Evolutionary conservation across 2,329 filamentous ascomycete genomes (phyloP).

Genomic region (Pseudocercospora fijiensis): DNA sequence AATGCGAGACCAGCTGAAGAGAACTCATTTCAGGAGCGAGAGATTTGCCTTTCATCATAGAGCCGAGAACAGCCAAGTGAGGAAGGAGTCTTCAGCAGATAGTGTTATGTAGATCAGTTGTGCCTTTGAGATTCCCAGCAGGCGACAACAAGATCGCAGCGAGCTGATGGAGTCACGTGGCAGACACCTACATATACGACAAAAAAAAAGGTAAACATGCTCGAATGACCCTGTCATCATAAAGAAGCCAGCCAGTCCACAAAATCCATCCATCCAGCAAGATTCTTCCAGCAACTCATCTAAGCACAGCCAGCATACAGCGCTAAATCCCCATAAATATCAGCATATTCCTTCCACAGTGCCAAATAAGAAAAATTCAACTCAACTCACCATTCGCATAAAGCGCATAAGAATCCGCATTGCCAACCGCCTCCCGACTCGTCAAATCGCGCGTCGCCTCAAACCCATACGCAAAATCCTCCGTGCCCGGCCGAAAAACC

Average conservation of each 20-base stretch:
- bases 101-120: neutral
- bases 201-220: neutral
- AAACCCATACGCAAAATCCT: slow-evolving; percentile 62
- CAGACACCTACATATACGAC: neutral
- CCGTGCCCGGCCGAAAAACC: slow-evolving; percentile 56
- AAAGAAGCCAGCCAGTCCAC: no score
- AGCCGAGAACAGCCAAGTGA: slow-evolving; percentile 5
- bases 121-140: neutral
- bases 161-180: neutral
- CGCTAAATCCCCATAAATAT: neutral
- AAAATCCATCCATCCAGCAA: no score
- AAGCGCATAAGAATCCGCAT: slow-evolving; percentile 63
- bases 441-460: slow-evolving; percentile 48
- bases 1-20: neutral
- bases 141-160: no score
- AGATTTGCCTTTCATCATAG: slow-evolving; percentile 12
- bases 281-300: no score
- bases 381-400: slow-evolving; percentile 41
- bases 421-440: slow-evolving; percentile 55
- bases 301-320: slow-evolving; percentile 3
- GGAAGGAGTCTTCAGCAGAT: no score
- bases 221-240: no score
- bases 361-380: neutral
- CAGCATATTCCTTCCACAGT: neutral
- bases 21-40: neutral